phyloP scores from a whole-genome alignment of 2,329 filamentous ascomycete species.

The Fusarium lyarnte region DNA sequence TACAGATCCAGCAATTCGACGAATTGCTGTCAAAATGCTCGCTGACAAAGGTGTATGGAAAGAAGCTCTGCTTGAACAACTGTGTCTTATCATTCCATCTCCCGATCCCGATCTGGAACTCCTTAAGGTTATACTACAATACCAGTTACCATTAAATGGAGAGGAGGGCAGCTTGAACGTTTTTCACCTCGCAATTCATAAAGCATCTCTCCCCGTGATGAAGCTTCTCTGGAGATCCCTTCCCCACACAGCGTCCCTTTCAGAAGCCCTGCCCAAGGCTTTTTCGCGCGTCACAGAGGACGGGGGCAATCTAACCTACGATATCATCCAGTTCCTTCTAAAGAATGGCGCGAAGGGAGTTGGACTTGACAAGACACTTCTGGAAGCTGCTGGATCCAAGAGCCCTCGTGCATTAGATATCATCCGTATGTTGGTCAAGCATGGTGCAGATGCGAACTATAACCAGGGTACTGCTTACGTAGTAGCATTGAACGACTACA shows the following conservation, averaged over 20 bases:
- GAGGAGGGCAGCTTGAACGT: background rate
- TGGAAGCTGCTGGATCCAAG: background rate
- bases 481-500: background rate
- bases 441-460: background rate
- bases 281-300: background rate
- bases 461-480: background rate
- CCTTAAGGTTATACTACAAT: background rate
- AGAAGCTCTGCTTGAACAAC: background rate
- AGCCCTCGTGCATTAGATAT: background rate
- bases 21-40: background rate
- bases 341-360: background rate
- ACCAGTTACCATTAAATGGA: background rate
- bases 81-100: background rate
- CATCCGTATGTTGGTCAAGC: background rate
- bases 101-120: background rate
- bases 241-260: background rate
- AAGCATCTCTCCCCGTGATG: background rate
- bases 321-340: background rate
- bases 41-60: background rate
- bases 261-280: background rate
- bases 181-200: background rate
- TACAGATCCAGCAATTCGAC: background rate
- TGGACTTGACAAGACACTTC: background rate
- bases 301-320: background rate
- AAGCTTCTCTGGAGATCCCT: background rate